phyloP scores from a whole-genome alignment of 257 asterid genomes.

The Solanum bulbocastanum region DNA sequence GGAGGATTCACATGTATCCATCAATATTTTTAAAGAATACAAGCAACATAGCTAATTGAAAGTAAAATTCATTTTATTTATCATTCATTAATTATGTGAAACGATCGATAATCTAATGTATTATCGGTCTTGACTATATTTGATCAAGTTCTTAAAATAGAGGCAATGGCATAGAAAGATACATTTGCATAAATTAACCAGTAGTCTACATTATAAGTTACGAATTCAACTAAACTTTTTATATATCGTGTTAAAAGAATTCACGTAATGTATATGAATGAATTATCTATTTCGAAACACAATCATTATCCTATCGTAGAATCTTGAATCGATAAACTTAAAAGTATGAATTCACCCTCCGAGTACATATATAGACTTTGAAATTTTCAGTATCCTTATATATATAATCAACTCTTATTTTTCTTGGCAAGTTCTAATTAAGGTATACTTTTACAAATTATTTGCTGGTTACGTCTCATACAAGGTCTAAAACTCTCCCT shows the following conservation, averaged over 20 bases:
- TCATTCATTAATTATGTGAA: rapidly evolving
- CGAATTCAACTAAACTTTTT: no score
- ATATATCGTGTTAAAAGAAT: no score
- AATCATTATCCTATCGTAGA: background rate
- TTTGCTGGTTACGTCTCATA: background rate
- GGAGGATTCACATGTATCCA: background rate
- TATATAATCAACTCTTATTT: background rate
- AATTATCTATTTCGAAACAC: background rate
- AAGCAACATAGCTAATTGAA: background rate
- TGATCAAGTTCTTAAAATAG: background rate
- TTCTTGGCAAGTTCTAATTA: background rate
- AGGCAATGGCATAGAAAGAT: background rate
- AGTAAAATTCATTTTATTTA: no score
- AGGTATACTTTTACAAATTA: background rate
- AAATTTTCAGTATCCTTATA: background rate
- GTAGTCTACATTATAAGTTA: background rate
- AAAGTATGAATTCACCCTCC: background rate
- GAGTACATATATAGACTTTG: background rate
- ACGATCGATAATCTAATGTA: background rate
- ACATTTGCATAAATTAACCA: background rate
- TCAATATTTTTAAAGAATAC: background rate
- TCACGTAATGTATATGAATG: background rate
- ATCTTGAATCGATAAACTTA: background rate
- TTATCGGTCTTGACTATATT: background rate
- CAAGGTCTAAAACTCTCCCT: background rate